Conservation (phyloP, 805 yeast genomes). For the Ogataea ganodermae region DNA sequence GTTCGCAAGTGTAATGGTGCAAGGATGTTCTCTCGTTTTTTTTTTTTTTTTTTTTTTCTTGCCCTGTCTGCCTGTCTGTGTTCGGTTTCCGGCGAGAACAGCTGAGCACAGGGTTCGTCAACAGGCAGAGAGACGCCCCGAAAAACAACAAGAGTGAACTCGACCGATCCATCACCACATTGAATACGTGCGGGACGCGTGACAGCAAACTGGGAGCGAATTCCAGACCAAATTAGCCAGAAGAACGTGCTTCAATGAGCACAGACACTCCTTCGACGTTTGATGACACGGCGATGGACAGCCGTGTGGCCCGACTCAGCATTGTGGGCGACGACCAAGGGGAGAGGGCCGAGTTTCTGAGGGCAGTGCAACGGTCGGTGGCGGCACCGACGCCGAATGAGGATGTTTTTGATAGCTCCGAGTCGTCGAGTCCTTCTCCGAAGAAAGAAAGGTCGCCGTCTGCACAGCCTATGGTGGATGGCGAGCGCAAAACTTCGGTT, state of each 20-base stretch:
- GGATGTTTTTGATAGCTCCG: constrained; percentile 8
- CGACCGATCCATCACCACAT: neutral
- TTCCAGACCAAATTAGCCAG: neutral
- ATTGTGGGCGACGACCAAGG: constrained; percentile 23
- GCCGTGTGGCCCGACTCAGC: constrained; percentile 34
- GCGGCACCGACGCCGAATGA: neutral
- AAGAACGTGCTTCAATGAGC: constrained; percentile 1
- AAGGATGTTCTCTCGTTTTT: constrained; percentile 16
- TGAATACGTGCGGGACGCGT: neutral
- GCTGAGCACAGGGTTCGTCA: neutral
- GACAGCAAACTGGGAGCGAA: too few species aligned
- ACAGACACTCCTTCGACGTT: constrained; percentile 4
- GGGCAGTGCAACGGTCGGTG: constrained; percentile 9
- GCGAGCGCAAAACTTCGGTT: neutral
- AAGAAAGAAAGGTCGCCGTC: constrained; percentile 33
- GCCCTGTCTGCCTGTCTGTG: neutral
- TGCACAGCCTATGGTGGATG: constrained; percentile 5
- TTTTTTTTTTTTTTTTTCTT: constrained; percentile 1
- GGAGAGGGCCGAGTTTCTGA: constrained; percentile 22
- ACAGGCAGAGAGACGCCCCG: neutral
- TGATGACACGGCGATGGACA: constrained; percentile 24
- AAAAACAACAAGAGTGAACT: neutral
- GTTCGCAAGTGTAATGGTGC: constrained; percentile 7
- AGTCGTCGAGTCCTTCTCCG: constrained; percentile 13
- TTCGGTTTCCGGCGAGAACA: constrained; percentile 4